A percentile compares a stretch with the other conserved stretches of the same genome.
Conservation (phyloP, 495 filamentous ascomycete species). For the Aspergillus sclerotiicarbonarius region DNA sequence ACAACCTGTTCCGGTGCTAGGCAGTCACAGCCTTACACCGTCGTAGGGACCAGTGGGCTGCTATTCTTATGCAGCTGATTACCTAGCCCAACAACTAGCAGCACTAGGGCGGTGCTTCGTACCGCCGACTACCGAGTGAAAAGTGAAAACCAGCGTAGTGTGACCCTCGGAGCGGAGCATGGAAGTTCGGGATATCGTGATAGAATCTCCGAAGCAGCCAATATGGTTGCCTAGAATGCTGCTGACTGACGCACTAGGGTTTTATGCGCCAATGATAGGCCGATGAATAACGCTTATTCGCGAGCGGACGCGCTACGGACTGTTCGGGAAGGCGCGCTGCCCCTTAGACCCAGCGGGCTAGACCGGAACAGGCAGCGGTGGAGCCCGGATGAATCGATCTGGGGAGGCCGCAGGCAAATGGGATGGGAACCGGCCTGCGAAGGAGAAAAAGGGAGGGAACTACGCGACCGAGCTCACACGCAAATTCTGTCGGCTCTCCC, state of each 20-base stretch:
- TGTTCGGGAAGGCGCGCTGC: constrained; percentile 27
- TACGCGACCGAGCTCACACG: background rate
- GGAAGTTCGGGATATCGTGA: constrained; percentile 9
- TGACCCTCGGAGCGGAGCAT: background rate
- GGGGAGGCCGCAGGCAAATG: constrained; percentile 22
- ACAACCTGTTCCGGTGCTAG: constrained; percentile 15
- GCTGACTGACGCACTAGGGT: constrained; percentile 25
- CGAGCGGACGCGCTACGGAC: constrained; percentile 19
- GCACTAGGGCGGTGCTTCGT: background rate
- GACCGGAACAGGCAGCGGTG: constrained; percentile 32
- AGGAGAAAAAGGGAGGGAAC: constrained; percentile 5
- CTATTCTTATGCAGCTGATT: background rate
- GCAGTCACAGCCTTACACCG: background rate
- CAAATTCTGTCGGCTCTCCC: constrained; percentile 5
- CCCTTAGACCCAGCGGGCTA: constrained; percentile 25
- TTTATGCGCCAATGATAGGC: constrained; percentile 21
- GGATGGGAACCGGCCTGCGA: constrained; percentile 6
- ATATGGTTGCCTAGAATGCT: constrained; percentile 20
- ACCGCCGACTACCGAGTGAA: constrained; percentile 1
- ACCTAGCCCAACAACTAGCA: background rate
- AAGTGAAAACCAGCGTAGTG: background rate
- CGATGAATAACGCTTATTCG: constrained; percentile 32
- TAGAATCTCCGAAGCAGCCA: constrained; percentile 20
- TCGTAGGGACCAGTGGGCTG: background rate
- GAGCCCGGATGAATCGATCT: constrained; percentile 33